phyloP scores from a whole-genome alignment of 1,139 yeast species.

The Zygosaccharomyces sapae region DNA sequence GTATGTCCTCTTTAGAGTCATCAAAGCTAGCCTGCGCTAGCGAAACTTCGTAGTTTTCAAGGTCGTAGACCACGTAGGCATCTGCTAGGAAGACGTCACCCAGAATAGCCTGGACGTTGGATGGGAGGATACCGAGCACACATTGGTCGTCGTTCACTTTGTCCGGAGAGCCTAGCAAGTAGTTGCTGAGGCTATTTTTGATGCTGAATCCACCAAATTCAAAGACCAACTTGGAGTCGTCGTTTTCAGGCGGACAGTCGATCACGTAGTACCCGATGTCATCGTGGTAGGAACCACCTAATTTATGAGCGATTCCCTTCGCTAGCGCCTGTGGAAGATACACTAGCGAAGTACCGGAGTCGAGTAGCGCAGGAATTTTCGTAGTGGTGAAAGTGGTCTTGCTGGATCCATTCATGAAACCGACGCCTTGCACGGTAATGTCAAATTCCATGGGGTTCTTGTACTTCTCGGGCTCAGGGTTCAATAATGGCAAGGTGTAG shows the following conservation, averaged over 20 bases:
- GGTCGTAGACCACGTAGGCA: constrained; percentile 75
- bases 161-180: constrained; percentile 29
- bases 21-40: constrained; percentile 56
- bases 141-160: constrained; percentile 24
- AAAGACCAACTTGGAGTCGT: constrained; percentile 37
- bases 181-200: constrained; percentile 45
- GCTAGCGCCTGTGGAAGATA: constrained; percentile 40
- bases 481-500: constrained; percentile 43
- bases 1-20: constrained; percentile 42
- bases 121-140: constrained; percentile 37
- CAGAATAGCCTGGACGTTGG: constrained; percentile 40
- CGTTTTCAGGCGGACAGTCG: constrained; percentile 31
- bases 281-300: constrained; percentile 41
- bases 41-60: constrained; percentile 60
- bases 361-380: constrained; percentile 41
- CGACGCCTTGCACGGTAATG: constrained; percentile 43
- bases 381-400: constrained; percentile 40
- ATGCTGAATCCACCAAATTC: constrained; percentile 53
- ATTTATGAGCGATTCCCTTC: constrained; percentile 29
- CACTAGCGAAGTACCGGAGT: constrained; percentile 49
- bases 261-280: constrained; percentile 38
- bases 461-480: constrained; percentile 32
- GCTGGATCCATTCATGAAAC: constrained; percentile 33
- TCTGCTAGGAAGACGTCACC: constrained; percentile 75
- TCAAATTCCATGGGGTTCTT: constrained; percentile 40